phyloP scores from a whole-genome alignment of 2,329 filamentous ascomycete genomes.

The Venturia aucupariae region DNA sequence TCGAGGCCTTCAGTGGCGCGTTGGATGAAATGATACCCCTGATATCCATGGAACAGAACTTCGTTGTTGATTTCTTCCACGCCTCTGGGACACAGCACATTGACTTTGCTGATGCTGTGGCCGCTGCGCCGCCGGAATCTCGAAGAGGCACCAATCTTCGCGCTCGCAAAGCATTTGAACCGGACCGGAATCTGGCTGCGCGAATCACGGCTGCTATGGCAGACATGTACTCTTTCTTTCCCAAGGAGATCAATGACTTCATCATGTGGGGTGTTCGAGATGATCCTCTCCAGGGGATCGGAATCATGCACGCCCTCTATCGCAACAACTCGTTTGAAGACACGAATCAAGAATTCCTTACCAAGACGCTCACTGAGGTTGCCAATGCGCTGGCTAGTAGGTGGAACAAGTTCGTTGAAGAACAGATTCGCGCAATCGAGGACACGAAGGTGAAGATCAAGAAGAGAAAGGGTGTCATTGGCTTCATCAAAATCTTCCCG shows the following conservation, averaged over 20 bases:
- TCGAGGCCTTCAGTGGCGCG: constrained; percentile 71
- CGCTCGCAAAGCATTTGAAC: constrained; percentile 71
- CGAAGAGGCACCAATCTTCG: constrained; percentile 65
- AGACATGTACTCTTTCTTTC: constrained; percentile 74
- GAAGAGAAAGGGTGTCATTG: constrained; percentile 93
- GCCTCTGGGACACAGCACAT: constrained; percentile 71
- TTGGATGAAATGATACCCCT: constrained; percentile 75
- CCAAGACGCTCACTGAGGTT: constrained; percentile 68
- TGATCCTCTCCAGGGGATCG: constrained; percentile 87
- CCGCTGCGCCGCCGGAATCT: constrained; percentile 53
- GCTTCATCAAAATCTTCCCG: constrained; percentile 90
- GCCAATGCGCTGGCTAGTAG: constrained; percentile 64
- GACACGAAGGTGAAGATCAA: constrained; percentile 99
- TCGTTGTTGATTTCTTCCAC: constrained; percentile 94
- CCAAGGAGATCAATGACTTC: constrained; percentile 65
- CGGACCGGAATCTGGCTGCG: constrained; percentile 77
- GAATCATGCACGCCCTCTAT: constrained; percentile 72
- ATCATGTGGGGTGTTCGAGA: constrained; percentile 74
- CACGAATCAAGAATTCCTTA: constrained; percentile 86
- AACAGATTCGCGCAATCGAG: constrained; percentile 90
- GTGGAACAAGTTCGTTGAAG: constrained; percentile 84
- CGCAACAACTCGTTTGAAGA: constrained; percentile 75
- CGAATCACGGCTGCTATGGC: constrained; percentile 83
- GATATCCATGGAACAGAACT: constrained; percentile 91
- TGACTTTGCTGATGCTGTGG: constrained; percentile 77